Evolutionary conservation across 306 rosid species (phyloP), one percentile per base, ranked within the genome.

Genomic region (Dryas drummondii): DNA sequence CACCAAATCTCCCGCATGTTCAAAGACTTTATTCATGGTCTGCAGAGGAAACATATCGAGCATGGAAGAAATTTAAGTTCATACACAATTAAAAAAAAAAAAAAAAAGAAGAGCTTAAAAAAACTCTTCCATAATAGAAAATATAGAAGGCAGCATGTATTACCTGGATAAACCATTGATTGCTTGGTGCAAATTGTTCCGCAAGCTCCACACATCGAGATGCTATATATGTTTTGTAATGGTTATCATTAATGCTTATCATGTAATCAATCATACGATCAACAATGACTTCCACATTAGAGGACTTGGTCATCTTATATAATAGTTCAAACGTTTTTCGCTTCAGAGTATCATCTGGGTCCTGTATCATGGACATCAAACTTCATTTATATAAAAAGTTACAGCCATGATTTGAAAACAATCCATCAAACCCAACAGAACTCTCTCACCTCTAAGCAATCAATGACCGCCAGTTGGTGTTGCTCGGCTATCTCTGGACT

Each of bases 11-110:
- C 99, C 99, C 26, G 99, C 99, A 74, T 96, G 98, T 91, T 96
- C 98, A 76, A 96, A 96, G 79, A 96, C 99, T 90, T 92, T 96
- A 85, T 96, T 96, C 91, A 96, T 96, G 74, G 98, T 92, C 99
- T 96, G 90, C 49, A 50, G 64, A 73, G 85, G 71, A 73, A 51
- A 65, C 47, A 69, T 49, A 67, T 48, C 72, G 76, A 27, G 13
- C 45, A 84, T 32, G 54, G 32, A 81, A 6, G 52, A 56, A 41
- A 75, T 17, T 19, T 50, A 47, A 17, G 46, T 5, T 67, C 37
- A 48, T 46, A 27, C 9, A 10, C 49, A 63, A 8, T 22, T 22
- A 22, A 22, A 22, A 22, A 22, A 22, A 22, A 22, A 19, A 22
- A 22, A 22, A 22, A 22, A 22, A 22, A 22, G 22, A 22, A 22